Conservation (phyloP, 2,329 filamentous ascomycete species). For the Neospermospora avenae region DNA sequence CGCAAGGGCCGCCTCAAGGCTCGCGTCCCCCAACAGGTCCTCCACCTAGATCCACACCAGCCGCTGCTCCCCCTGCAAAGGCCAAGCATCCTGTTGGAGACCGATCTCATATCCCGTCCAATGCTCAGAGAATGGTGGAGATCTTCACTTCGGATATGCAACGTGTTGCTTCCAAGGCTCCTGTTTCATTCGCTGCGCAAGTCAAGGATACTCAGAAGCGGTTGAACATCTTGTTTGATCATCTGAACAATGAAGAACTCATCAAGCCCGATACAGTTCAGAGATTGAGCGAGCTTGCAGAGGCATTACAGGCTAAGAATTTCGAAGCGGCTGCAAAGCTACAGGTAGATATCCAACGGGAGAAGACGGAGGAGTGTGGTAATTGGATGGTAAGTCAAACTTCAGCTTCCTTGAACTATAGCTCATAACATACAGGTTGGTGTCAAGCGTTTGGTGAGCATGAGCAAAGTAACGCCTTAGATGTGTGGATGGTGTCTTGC, state of each 20-base stretch:
- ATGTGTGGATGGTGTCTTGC: neutral
- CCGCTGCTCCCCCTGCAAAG: conserved; percentile 50
- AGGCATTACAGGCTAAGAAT: conserved; percentile 65
- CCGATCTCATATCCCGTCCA: conserved; percentile 79
- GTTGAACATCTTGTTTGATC: conserved; percentile 90
- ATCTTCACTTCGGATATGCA: conserved; percentile 82
- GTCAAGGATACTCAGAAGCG: conserved; percentile 94
- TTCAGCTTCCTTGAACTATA: neutral
- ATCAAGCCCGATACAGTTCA: conserved; percentile 75
- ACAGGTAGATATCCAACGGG: conserved; percentile 71
- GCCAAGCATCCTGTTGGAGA: conserved; percentile 78
- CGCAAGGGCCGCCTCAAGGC: conserved; percentile 43
- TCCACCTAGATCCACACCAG: conserved; percentile 44
- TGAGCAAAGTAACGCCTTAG: conserved; percentile 70
- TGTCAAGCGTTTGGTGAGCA: conserved; percentile 72
- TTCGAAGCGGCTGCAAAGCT: conserved; percentile 65
- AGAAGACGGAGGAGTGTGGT: conserved; percentile 76
- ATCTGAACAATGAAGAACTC: conserved; percentile 92
- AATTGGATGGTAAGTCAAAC: conserved; percentile 74
- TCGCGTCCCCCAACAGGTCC: conserved; percentile 41
- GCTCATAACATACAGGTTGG: conserved; percentile 59
- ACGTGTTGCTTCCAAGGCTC: conserved; percentile 80
- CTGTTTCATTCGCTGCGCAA: conserved; percentile 80
- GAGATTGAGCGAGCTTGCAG: conserved; percentile 60
- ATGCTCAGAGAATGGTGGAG: conserved; percentile 75